A percentile compares a stretch with the other conserved stretches of the same genome.
Evolutionary conservation across 2,329 filamentous ascomycete species (phyloP).

Genomic region (Fusarium sp.): DNA sequence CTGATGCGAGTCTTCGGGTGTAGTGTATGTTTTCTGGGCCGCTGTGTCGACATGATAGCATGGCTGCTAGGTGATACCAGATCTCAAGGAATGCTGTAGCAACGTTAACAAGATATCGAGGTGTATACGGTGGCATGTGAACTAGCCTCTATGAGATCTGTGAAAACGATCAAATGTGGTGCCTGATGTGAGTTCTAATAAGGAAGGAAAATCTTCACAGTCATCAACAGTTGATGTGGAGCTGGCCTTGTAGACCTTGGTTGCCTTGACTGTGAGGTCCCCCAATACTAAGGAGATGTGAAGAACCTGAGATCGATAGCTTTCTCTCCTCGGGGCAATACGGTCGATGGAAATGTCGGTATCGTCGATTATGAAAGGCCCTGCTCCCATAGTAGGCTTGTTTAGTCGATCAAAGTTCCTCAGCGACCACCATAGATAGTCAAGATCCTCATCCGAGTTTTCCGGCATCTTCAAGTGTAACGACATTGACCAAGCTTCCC

Average conservation of each 20-base stretch:
- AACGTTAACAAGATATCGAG: not conserved
- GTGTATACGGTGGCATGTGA: not conserved
- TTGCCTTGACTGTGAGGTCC: conserved; percentile 23
- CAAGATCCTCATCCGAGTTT: conserved; percentile 16
- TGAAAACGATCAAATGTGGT: conserved; percentile 12
- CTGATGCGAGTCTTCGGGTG: conserved; percentile 12
- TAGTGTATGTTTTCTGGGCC: conserved; percentile 17
- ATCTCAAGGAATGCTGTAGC: conserved; percentile 19
- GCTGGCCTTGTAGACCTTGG: conserved; percentile 28
- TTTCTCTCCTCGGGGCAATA: not conserved
- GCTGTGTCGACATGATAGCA: conserved; percentile 25
- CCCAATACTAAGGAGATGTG: conserved; percentile 6
- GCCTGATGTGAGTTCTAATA: conserved; percentile 15
- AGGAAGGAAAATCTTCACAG: conserved; percentile 9
- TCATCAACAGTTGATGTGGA: conserved; percentile 13
- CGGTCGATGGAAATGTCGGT: conserved; percentile 16
- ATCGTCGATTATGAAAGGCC: conserved; percentile 27
- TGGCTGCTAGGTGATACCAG: conserved; percentile 27
- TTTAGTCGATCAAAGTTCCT: conserved; percentile 25
- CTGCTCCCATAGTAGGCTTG: conserved; percentile 23
- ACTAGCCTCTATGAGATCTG: conserved; percentile 21
- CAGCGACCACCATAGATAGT: conserved; percentile 20
- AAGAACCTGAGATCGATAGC: conserved; percentile 22
- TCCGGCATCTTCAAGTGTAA: conserved; percentile 9
- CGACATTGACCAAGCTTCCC: conserved; percentile 40